Base-by-base conservation (phyloP, 352 stramenopile genomes). In the Phytophthora tubulina region DNA sequence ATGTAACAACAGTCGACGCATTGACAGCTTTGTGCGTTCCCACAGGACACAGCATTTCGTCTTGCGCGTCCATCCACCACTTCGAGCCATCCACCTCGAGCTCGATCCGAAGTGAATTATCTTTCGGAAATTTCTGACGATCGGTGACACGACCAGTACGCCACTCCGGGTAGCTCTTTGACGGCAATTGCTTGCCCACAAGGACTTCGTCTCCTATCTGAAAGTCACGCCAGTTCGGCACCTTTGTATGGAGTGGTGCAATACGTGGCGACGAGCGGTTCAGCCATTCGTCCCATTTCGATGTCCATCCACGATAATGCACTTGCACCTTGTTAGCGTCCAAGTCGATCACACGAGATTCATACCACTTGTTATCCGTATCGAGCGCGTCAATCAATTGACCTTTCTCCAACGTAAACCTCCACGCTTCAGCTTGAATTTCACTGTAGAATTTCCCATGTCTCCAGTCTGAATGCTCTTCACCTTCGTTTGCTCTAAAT, bases 241-340 rank as follows among this genome's bases (percentile, higher is more conserved):
- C 84, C 27, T 80, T 75, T 3, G 96, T 98, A 56, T 98, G 88
- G 57, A 99, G 95, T 2, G 92, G 94, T 31, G 90, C 85, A 33
- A 99, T 75, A 7, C 96, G 85, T 13, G 86, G 64, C 10, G 96
- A 99, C 63, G 94, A 82, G 33, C 85, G 90, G 6, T 83, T 69
- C 30, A 99, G 79, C 96, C 96, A 99, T 76, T 99, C 96, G 77
- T 99, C 97, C 97, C 97, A 99, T 63, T 97, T 95, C 10, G 88
- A 65, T 3, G 97, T 98, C 97, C 97, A 99, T 6, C 97, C 97
- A 59, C 98, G 98, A 73, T 99, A 99, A 73, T 99, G 96, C 35
- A 99, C 90, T 35, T 96, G 81, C 35, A 99, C 79, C 3, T 88
- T 71, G 5, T 32, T 73, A 1, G 73, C 44, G 2, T 76, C 64